Evolutionary conservation across 495 filamentous ascomycete genomes (phyloP).

Genomic region (Friedmanniomyces simplex): DNA sequence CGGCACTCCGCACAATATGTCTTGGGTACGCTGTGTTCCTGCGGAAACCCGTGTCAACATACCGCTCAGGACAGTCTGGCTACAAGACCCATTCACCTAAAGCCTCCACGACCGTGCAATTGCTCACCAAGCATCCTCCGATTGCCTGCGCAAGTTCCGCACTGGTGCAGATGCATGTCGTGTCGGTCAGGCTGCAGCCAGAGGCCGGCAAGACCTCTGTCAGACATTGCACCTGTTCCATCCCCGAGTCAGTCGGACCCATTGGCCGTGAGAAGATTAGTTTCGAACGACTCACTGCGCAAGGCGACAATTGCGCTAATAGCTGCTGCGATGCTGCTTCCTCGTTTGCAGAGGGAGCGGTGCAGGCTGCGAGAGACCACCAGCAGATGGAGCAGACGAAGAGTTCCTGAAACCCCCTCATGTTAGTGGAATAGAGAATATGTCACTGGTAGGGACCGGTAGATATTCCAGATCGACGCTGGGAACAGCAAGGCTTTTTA

Average conservation of each 20-base stretch:
- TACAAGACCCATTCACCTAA: neutral
- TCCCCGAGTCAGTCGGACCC: too few species aligned
- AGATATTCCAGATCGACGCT: too few species aligned
- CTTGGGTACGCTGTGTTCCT: neutral
- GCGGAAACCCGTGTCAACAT: too few species aligned
- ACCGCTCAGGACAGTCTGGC: too few species aligned
- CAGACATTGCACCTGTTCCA: slow-evolving; percentile 7
- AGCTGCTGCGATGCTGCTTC: neutral
- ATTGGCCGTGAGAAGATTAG: neutral
- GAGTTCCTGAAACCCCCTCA: too few species aligned
- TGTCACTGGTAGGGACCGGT: too few species aligned
- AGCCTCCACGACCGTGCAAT: slow-evolving; percentile 7
- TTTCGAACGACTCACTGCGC: neutral
- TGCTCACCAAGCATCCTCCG: neutral
- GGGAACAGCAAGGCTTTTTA: too few species aligned
- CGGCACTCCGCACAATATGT: neutral
- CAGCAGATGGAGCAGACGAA: too few species aligned
- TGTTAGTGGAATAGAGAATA: too few species aligned
- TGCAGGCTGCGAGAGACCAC: too few species aligned
- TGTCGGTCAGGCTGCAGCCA: slow-evolving; percentile 3
- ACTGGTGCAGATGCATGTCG: slow-evolving; percentile 4
- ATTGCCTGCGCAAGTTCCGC: neutral
- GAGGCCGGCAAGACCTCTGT: neutral
- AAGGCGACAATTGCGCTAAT: neutral
- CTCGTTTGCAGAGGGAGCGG: too few species aligned